Percentiles rank a stretch among this genome's conserved stretches.
Evolutionary conservation across 495 filamentous ascomycete genomes (phyloP).

Genomic region (Aspergillus heteromorphus): DNA sequence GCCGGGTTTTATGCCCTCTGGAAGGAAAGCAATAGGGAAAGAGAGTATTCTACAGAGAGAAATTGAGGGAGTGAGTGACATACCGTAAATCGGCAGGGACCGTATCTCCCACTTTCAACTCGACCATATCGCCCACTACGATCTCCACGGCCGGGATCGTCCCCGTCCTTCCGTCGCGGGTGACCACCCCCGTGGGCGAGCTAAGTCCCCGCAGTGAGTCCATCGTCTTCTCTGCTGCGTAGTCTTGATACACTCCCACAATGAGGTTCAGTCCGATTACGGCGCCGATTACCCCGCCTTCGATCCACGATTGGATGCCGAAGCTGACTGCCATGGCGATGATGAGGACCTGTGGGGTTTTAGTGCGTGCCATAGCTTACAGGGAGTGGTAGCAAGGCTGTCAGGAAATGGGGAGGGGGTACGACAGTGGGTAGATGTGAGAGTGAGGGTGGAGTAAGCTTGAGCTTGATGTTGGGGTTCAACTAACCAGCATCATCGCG

Average conservation of each 20-base stretch:
- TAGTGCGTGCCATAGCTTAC: no score
- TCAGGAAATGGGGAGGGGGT: not conserved
- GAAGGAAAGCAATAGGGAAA: not conserved
- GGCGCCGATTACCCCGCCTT: constrained; percentile 61
- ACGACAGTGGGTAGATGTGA: no score
- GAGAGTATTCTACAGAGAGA: no score
- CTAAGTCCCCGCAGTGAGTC: constrained; percentile 59
- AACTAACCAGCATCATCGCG: constrained; percentile 57
- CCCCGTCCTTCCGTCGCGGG: constrained; percentile 48
- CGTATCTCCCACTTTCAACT: constrained; percentile 78
- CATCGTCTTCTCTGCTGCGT: constrained; percentile 71
- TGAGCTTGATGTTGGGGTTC: constrained; percentile 3
- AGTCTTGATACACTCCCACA: constrained; percentile 68
- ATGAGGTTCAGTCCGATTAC: constrained; percentile 64
- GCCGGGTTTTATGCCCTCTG: not conserved
- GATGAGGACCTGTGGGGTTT: constrained; percentile 53
- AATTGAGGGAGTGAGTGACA: no score
- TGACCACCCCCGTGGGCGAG: constrained; percentile 55
- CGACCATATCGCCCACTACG: constrained; percentile 62
- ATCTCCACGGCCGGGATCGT: constrained; percentile 51
- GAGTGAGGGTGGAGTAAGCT: not conserved
- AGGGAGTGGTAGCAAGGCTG: not conserved
- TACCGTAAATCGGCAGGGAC: constrained; percentile 65
- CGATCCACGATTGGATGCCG: constrained; percentile 63
- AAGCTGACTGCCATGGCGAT: constrained; percentile 68